phyloP scores from a whole-genome alignment of 2,329 filamentous ascomycete species.

The Lasiodiplodia theobromae region DNA sequence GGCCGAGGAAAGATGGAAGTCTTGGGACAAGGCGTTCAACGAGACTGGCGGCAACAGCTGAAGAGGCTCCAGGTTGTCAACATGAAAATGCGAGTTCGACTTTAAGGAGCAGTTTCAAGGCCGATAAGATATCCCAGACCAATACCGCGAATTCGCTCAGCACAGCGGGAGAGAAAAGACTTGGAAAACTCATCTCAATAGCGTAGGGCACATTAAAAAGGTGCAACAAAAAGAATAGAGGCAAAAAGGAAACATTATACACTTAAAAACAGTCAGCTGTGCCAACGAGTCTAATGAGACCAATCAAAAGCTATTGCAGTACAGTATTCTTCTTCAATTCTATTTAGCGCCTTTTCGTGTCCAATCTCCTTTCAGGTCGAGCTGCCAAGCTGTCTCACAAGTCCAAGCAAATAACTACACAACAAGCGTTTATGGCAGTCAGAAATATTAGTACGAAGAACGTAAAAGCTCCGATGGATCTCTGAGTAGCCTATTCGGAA shows the following conservation, averaged over 20 bases:
- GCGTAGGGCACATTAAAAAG: not conserved
- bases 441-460: too few relatives aligned
- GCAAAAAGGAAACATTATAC: not conserved
- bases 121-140: not conserved
- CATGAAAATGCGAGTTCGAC: not conserved
- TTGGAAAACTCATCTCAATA: not conserved
- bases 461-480: too few relatives aligned
- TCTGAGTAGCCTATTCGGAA: too few relatives aligned
- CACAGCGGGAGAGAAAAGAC: not conserved
- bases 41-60: not conserved
- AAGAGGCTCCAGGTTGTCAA: not conserved
- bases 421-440: too few relatives aligned
- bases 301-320: not conserved
- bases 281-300: not conserved
- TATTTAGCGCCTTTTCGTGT: too few relatives aligned
- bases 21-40: slow-evolving; percentile 51
- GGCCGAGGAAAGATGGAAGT: slow-evolving; percentile 70
- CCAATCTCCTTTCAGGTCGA: too few relatives aligned
- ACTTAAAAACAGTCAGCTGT: not conserved
- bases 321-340: not conserved
- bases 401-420: too few relatives aligned
- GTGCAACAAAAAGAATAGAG: not conserved
- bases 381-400: too few relatives aligned
- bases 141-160: not conserved
- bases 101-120: not conserved